Percentiles rank a stretch among this genome's conserved stretches.
Evolutionary conservation across 345 rosid genomes (phyloP).

Genomic region (Dovyalis caffra): DNA sequence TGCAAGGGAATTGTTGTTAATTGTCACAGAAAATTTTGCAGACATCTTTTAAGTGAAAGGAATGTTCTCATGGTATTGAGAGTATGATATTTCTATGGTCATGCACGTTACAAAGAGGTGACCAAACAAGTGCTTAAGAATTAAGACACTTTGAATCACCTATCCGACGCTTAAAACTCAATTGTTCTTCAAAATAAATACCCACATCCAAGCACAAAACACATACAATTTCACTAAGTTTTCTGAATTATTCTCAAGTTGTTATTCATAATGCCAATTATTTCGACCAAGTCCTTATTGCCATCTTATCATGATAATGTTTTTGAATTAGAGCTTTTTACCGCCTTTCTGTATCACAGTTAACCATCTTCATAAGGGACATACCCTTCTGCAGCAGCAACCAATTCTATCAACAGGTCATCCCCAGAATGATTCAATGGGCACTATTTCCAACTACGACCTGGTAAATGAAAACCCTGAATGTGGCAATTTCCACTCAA

Average conservation of each 20-base stretch:
- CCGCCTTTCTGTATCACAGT: conserved; percentile 15
- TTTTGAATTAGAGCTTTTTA: not conserved
- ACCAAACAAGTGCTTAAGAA: not conserved
- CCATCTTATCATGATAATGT: not conserved
- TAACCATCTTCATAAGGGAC: conserved; percentile 10
- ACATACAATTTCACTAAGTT: not conserved
- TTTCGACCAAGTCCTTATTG: not conserved
- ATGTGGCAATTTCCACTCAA: not conserved
- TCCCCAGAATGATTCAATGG: not conserved
- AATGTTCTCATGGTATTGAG: not conserved
- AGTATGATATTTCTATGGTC: not conserved
- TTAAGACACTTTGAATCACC: not conserved
- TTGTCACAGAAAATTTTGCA: not conserved
- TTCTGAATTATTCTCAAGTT: not conserved
- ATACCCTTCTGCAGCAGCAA: conserved; percentile 2
- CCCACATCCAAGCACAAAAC: not conserved
- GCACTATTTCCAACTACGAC: not conserved
- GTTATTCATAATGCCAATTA: not conserved
- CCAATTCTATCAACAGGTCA: conserved; percentile 6
- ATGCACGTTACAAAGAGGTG: not conserved
- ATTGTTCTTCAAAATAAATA: not conserved
- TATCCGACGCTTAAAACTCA: not conserved
- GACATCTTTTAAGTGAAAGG: not conserved
- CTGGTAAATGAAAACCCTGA: conserved; percentile 8
- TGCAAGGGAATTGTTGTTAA: not conserved